phyloP scores from a whole-genome alignment of 179 eudicot genomes.

The Gypsophila paniculata region DNA sequence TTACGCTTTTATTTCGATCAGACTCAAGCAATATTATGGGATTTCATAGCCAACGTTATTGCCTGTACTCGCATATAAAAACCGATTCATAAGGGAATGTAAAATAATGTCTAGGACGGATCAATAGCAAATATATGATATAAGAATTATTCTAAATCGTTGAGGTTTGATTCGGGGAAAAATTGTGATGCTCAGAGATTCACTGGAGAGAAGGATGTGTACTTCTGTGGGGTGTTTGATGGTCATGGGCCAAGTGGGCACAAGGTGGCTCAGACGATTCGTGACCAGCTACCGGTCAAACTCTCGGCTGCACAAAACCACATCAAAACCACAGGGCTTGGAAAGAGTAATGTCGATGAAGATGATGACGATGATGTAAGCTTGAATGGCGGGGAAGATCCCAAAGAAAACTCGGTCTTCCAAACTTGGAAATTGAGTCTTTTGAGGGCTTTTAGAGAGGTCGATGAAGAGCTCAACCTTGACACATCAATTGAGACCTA shows the following conservation, averaged over 20 bases:
- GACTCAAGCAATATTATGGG: too few species aligned
- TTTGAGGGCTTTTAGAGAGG: conserved; percentile 47
- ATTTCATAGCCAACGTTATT: too few species aligned
- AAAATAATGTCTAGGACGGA: not conserved
- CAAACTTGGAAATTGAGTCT: conserved; percentile 46
- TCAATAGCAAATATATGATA: not conserved
- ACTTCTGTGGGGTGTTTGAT: conserved; percentile 75
- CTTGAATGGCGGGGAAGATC: conserved; percentile 13
- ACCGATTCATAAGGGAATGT: not conserved
- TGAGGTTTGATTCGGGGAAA: not conserved
- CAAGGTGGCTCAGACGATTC: conserved; percentile 58
- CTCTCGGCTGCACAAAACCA: conserved; percentile 36
- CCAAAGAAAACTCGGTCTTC: conserved; percentile 30
- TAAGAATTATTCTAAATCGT: not conserved
- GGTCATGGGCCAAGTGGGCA: conserved; percentile 90
- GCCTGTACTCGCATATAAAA: too few species aligned
- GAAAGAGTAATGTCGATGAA: conserved; percentile 23
- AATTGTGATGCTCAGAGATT: conserved; percentile 42
- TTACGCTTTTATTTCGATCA: too few species aligned
- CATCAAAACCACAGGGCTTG: conserved; percentile 23
- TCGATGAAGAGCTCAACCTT: conserved; percentile 53
- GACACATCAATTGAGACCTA: conserved; percentile 56
- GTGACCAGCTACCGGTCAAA: conserved; percentile 52
- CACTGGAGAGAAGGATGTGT: conserved; percentile 51
- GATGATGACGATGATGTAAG: not conserved